Evolutionary conservation across 1,139 yeast genomes (phyloP), one percentile per base, ranked within the genome.

Genomic region (Geotrichum histeridarum): DNA sequence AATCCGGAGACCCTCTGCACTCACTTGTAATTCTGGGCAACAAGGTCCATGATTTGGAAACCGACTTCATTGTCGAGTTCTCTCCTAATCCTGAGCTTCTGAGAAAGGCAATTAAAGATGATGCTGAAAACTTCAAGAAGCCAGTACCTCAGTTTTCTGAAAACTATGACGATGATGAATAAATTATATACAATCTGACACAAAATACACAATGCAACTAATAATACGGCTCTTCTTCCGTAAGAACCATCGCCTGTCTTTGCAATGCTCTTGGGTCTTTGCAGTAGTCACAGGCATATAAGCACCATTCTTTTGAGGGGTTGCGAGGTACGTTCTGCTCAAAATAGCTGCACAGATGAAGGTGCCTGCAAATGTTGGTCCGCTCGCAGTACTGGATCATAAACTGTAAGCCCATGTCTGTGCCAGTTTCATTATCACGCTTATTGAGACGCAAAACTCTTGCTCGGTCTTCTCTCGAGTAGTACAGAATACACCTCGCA

Each of bases 1-100:
- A 91, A 61, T 81, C 95, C 9, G 99, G 99, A 30, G 96, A 84
- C 64, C 99, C 99, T 33, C 76, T 93, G 63, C 99, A 93, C 70
- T 88, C 98, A 4, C 78, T 93, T 63, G 82, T 93, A 48, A 84
- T 93, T 73, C 76, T 91, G 58, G 99, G 99, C 37, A 83, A 95
- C 77, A 91, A 88, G 68, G 93, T 90, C 32, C 99, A 93, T 66
- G 98, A 93, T 57, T 77, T 93, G 59, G 99, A 93, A 69, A 73
- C 89, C 65, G 97, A 91, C 62, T 93, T 84, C 66, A 74, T 93
- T 70, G 75, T 84, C 58, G 93, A 83, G 63, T 93, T 82, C 70
- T 85, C 87, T 37, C 53, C 60, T 36, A 77, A 76, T 63, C 47
- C 50, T 8, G 87, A 78, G 14, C 74, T 75, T 27, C 86, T 85